Evolutionary conservation across 2,329 filamentous ascomycete genomes (phyloP).

Genomic region (Fusarium lyarnte): DNA sequence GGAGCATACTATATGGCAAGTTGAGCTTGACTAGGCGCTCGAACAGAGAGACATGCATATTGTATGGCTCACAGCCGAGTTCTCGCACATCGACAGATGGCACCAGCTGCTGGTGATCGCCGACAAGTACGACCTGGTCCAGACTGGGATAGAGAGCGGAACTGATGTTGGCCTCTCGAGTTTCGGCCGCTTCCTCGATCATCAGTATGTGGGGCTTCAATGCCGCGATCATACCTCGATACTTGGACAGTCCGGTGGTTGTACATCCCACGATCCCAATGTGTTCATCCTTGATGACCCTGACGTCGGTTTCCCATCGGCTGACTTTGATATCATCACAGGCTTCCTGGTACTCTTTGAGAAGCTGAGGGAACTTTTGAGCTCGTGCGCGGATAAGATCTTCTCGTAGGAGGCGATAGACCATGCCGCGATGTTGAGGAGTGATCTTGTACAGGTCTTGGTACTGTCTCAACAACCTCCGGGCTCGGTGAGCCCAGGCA

Average conservation of each 20-base stretch:
- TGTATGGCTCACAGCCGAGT: conserved; percentile 68
- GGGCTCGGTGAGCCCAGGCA: conserved; percentile 26
- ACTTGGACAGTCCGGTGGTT: conserved; percentile 84
- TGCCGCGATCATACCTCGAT: conserved; percentile 73
- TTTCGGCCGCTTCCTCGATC: conserved; percentile 84
- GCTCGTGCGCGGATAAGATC: conserved; percentile 60
- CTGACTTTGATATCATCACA: conserved; percentile 64
- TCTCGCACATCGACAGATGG: conserved; percentile 72
- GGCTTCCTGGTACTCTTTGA: conserved; percentile 59
- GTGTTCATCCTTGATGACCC: conserved; percentile 48
- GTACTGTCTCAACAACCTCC: conserved; percentile 11
- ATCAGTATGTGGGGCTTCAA: conserved; percentile 74
- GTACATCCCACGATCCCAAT: conserved; percentile 72
- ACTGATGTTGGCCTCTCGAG: conserved; percentile 69
- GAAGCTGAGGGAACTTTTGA: conserved; percentile 58
- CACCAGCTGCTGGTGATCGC: conserved; percentile 83
- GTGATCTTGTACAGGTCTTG: conserved; percentile 71
- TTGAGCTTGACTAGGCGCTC: conserved; percentile 76
- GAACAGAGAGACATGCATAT: conserved; percentile 80
- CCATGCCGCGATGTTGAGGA: conserved; percentile 62
- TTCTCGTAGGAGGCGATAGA: conserved; percentile 73
- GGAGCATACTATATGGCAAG: conserved; percentile 71
- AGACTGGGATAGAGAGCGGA: conserved; percentile 62
- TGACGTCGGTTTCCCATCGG: conserved; percentile 66
- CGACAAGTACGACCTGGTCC: conserved; percentile 68